Evolutionary conservation across 225 moss, liverwort and hornwort genomes (phyloP).

Genomic region (Bryum argenteum): DNA sequence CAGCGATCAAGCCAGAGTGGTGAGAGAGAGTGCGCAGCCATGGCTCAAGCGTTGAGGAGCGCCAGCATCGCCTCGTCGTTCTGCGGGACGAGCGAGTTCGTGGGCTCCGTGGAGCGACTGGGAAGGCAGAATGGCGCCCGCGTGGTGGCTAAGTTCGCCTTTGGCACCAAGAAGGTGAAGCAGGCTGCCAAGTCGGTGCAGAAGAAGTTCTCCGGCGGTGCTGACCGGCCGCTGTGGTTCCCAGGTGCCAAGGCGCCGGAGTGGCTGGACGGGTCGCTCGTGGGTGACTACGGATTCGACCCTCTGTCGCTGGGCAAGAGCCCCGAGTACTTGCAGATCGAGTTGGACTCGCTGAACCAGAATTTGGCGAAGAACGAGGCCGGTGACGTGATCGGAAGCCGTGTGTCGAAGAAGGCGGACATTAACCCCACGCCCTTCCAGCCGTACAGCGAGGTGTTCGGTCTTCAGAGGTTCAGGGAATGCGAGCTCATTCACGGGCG

Average conservation of each 20-base stretch:
- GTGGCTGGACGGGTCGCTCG: constrained; percentile 83
- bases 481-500: constrained; percentile 98
- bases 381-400: constrained; percentile 83
- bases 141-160: constrained; percentile 46
- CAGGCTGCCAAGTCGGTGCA: constrained; percentile 41
- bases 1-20: not conserved
- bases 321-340: constrained; percentile 93
- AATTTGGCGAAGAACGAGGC: constrained; percentile 85
- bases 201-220: constrained; percentile 36
- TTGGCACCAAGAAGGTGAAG: constrained; percentile 44
- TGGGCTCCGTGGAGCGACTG: constrained; percentile 55
- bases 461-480: constrained; percentile 97
- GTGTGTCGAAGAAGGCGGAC: constrained; percentile 81
- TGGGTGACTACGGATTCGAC: constrained; percentile 95
- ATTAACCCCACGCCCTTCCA: constrained; percentile 97
- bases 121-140: constrained; percentile 65
- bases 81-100: constrained; percentile 53
- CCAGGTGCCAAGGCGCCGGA: constrained; percentile 88
- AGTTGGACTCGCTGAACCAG: constrained; percentile 95
- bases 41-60: constrained; percentile 60
- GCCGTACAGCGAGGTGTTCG: constrained; percentile 99
- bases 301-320: constrained; percentile 82
- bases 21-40: constrained; percentile 25
- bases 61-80: constrained; percentile 50
- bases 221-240: constrained; percentile 86